A percentile compares a stretch with the other conserved stretches of the same genome.
phyloP scores from a whole-genome alignment of 2,329 filamentous ascomycete genomes.

The Trichoderma sp. region DNA sequence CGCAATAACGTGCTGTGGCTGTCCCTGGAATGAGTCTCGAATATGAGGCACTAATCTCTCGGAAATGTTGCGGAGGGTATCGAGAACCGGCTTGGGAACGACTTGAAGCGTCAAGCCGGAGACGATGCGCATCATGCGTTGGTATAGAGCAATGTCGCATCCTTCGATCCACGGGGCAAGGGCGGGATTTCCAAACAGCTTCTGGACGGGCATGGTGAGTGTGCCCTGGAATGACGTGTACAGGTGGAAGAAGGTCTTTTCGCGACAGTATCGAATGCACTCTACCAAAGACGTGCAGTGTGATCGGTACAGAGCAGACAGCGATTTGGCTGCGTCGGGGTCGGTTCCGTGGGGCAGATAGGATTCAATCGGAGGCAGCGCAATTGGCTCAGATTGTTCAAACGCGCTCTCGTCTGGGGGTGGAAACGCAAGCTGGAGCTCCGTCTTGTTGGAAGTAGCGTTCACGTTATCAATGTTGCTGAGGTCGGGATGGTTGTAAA shows the following conservation, averaged over 20 bases:
- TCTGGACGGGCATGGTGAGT: constrained; percentile 93
- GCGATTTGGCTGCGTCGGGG: constrained; percentile 76
- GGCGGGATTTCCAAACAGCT: constrained; percentile 76
- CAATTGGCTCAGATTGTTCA: constrained; percentile 64
- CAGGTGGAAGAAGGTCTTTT: constrained; percentile 93
- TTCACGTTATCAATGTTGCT: constrained; percentile 57
- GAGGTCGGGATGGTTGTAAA: constrained; percentile 60
- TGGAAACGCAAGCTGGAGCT: constrained; percentile 59
- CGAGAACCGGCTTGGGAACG: constrained; percentile 80
- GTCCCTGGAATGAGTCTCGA: constrained; percentile 76
- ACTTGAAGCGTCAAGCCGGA: constrained; percentile 87
- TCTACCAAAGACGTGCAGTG: constrained; percentile 95
- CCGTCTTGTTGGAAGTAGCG: constrained; percentile 55
- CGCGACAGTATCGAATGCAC: constrained; percentile 91
- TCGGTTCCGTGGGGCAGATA: constrained; percentile 83
- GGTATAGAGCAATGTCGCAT: constrained; percentile 93
- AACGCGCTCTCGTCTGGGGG: constrained; percentile 50
- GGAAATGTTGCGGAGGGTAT: constrained; percentile 83
- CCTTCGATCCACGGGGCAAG: constrained; percentile 92
- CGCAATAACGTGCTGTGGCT: constrained; percentile 78
- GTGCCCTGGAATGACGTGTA: constrained; percentile 96
- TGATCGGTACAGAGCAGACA: constrained; percentile 84
- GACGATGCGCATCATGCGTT: constrained; percentile 93
- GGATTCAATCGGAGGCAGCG: constrained; percentile 78
- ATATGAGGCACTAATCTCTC: constrained; percentile 78